Base-by-base conservation (phyloP, 2,329 filamentous ascomycete genomes). In the Ceratocystiopsis sp. region DNA sequence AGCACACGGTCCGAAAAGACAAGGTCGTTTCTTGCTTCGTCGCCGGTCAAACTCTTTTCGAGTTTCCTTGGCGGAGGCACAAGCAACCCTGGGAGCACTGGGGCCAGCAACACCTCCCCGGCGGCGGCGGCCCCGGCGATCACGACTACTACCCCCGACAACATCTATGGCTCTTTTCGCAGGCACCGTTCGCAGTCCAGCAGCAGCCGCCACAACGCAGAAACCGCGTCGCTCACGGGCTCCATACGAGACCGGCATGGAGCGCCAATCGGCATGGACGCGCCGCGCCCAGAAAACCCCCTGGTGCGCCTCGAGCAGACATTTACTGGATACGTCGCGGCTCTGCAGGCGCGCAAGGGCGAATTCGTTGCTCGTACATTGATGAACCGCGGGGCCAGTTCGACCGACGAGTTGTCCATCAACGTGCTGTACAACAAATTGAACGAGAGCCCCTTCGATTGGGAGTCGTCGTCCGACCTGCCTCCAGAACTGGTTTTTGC, bases 361-460 rank as follows among this genome's bases (percentile, higher is more conserved):
- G 85, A 86, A 53, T 84, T 94, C 45, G 73, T 93, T 16, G 86
- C 83, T 16, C 78, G 80, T 32, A 77, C 75, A 21, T 65, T 95
- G 32, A 72, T 86, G 41, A 79, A 75, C 50, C 73, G 87, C 40
- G 45, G 44, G 8, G 40, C 41, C 1, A 63, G 64, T 46, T 66
- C 69, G 25, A 83, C 79, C 2, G 84, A 94, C 55, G 82, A 87
- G 54, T 69, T 89, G 8, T 67, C 74, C 1, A 81, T 94, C 51
- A 94, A 94, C 53, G 85, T 93, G 52, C 66, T 95, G 2, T 95
- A 94, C 61, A 94, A 94, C 55, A 73, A 78, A 33, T 69, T 95
- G 14, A 76, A 93, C 16, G 86, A 94, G 57, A 81, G 81, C 49
- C 84, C 86, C 0, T 80, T 75, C 42, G 85, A 84, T 53, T 71